Conservation (phyloP, 495 filamentous ascomycete species). For the Letharia columbiana region DNA sequence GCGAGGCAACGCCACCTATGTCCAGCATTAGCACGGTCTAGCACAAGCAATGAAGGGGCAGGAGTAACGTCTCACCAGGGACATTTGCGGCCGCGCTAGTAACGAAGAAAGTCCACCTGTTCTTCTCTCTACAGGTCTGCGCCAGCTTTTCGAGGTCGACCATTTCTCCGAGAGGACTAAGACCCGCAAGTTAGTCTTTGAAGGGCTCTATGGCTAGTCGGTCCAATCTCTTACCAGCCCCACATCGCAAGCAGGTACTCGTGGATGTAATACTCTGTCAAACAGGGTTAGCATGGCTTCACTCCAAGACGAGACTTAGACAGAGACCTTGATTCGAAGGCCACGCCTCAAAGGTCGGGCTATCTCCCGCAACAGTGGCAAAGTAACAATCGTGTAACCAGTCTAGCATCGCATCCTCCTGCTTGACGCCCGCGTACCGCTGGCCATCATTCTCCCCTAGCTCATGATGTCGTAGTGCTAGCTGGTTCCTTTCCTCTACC, state of each 20-base stretch:
- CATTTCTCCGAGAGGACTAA: conserved; percentile 49
- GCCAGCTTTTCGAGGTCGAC: conserved; percentile 48
- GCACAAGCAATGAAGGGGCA: not conserved
- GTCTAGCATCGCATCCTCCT: conserved; percentile 49
- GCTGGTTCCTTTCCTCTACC: conserved; percentile 34
- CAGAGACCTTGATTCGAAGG: conserved; percentile 35
- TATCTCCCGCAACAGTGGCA: conserved; percentile 52
- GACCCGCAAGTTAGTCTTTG: not conserved
- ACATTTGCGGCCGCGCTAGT: conserved; percentile 44
- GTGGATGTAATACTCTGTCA: conserved; percentile 17
- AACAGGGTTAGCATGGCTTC: not conserved
- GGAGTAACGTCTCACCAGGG: conserved; percentile 2
- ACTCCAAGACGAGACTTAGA: not conserved
- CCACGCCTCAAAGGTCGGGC: conserved; percentile 55
- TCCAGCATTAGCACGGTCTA: not conserved
- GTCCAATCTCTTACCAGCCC: conserved; percentile 33
- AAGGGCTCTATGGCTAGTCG: not conserved
- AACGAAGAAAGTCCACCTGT: conserved; percentile 60
- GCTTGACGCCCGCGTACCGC: conserved; percentile 48
- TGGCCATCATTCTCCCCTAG: conserved; percentile 35
- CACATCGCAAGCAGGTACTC: conserved; percentile 50
- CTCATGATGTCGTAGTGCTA: conserved; percentile 34
- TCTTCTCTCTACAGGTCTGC: conserved; percentile 38
- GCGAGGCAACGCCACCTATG: not conserved
- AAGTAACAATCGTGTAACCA: conserved; percentile 45